Percentiles rank a stretch among this genome's conserved stretches.
Evolutionary conservation across 1,284 basidiomycete species (phyloP).

Genomic region (Heterobasidion parviporum): DNA sequence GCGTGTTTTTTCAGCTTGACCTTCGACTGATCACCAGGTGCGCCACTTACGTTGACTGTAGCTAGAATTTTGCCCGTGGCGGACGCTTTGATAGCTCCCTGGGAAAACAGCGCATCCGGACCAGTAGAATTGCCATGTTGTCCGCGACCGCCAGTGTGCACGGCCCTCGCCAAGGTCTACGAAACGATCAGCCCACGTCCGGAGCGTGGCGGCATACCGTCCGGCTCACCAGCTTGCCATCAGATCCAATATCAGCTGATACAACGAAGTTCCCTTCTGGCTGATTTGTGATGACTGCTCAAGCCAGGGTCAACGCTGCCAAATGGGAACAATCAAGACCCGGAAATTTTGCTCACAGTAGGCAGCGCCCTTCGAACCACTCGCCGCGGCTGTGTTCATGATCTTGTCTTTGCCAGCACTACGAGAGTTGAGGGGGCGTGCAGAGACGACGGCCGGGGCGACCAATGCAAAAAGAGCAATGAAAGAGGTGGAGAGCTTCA

Average conservation of each 20-base stretch:
- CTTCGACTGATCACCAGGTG: neutral
- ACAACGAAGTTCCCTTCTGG: slow-evolving; percentile 8
- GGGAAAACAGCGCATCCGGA: slow-evolving; percentile 38
- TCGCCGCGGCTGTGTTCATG: slow-evolving; percentile 3
- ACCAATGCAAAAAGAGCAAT: neutral
- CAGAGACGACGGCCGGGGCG: neutral
- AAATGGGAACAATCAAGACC: neutral
- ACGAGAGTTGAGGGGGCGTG: slow-evolving; percentile 1
- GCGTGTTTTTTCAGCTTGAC: neutral
- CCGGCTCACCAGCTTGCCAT: slow-evolving; percentile 9
- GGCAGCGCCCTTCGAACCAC: slow-evolving; percentile 1
- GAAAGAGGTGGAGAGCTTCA: slow-evolving; percentile 6
- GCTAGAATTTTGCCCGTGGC: slow-evolving; percentile 31
- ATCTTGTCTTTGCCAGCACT: neutral
- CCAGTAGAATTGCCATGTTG: slow-evolving; percentile 28
- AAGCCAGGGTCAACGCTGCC: neutral
- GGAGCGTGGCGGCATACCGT: neutral
- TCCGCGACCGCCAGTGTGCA: slow-evolving; percentile 31
- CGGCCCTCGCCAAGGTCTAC: slow-evolving; percentile 24
- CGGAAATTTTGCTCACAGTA: slow-evolving; percentile 4
- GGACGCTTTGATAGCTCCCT: slow-evolving; percentile 36
- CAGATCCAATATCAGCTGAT: slow-evolving; percentile 4
- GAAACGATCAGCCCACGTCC: neutral
- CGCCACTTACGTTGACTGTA: slow-evolving; percentile 32
- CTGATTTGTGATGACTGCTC: slow-evolving; percentile 7